phyloP scores from a whole-genome alignment of 805 yeast genomes.

The Candida silvatica region DNA sequence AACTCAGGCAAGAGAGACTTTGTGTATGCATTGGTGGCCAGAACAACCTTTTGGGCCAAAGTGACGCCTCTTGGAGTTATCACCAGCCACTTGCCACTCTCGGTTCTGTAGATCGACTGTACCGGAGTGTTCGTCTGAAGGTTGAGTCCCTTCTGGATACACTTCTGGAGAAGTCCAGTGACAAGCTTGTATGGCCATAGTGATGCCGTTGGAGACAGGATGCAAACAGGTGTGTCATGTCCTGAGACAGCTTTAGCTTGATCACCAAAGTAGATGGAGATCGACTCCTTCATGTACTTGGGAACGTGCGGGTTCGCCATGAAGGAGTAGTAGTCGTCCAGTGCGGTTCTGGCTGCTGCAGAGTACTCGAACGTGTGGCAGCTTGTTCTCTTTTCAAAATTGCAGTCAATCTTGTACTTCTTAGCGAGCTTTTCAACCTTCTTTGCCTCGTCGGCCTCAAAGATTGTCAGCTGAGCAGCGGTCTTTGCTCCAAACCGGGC shows the following conservation, averaged over 20 bases:
- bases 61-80: constrained; percentile 14
- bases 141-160: constrained; percentile 28
- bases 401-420: constrained; percentile 29
- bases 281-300: constrained; percentile 15
- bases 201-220: constrained; percentile 32
- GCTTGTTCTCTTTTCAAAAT: constrained; percentile 13
- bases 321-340: constrained; percentile 16
- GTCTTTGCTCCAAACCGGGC: constrained; percentile 14
- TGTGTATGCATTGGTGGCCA: constrained; percentile 27
- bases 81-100: constrained; percentile 21
- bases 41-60: constrained; percentile 25
- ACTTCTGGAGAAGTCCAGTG: constrained; percentile 23
- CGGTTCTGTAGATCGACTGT: constrained; percentile 11
- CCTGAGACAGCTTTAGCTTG: constrained; percentile 22
- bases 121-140: constrained; percentile 33
- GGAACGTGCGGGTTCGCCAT: constrained; percentile 23
- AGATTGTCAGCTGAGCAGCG: constrained; percentile 29
- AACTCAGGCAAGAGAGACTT: constrained; percentile 16
- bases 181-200: constrained; percentile 39
- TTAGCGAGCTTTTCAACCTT: constrained; percentile 24
- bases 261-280: constrained; percentile 25
- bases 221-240: constrained; percentile 19
- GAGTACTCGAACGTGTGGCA: constrained; percentile 26
- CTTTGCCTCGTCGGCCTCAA: constrained; percentile 24
- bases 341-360: constrained; percentile 4